A percentile compares a stretch with the other conserved stretches of the same genome.
Evolutionary conservation across 345 rosid genomes (phyloP).

Genomic region (Eucalyptus polybractea): DNA sequence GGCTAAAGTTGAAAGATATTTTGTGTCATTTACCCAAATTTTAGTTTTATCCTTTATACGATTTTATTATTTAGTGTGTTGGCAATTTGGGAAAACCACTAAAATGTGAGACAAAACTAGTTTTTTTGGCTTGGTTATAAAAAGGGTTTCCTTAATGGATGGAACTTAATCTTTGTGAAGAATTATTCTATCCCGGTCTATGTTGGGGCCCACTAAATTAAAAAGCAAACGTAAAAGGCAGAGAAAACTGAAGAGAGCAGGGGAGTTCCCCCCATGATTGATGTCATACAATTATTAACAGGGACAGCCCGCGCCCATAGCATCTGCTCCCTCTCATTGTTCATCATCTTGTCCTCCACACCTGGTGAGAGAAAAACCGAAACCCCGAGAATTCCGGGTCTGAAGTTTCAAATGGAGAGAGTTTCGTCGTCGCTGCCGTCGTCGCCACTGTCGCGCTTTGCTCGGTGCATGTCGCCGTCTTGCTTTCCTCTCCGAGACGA

Average conservation of each 20-base stretch:
- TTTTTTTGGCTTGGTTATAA: neutral
- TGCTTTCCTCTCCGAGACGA: constrained; percentile 24
- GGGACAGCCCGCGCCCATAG: neutral
- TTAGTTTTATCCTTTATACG: rapidly evolving
- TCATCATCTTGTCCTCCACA: neutral
- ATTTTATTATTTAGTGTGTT: neutral
- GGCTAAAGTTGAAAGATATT: no score
- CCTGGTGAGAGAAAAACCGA: neutral
- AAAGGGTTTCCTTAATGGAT: neutral
- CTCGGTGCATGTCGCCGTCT: neutral
- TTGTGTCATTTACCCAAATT: neutral
- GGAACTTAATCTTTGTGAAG: neutral
- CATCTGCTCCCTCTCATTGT: neutral
- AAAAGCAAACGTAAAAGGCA: neutral
- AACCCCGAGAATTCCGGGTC: neutral
- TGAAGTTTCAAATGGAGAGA: neutral
- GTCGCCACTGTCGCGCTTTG: neutral
- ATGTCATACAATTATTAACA: neutral
- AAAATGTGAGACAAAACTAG: neutral
- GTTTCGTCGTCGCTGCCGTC: neutral
- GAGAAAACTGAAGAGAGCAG: neutral
- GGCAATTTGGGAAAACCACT: neutral
- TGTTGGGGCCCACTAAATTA: neutral
- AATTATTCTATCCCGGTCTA: neutral
- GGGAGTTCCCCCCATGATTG: neutral